Percentiles rank a stretch among this genome's conserved stretches.
Evolutionary conservation across 1,284 basidiomycete genomes (phyloP).

Genomic region (Abortiporus biennis): DNA sequence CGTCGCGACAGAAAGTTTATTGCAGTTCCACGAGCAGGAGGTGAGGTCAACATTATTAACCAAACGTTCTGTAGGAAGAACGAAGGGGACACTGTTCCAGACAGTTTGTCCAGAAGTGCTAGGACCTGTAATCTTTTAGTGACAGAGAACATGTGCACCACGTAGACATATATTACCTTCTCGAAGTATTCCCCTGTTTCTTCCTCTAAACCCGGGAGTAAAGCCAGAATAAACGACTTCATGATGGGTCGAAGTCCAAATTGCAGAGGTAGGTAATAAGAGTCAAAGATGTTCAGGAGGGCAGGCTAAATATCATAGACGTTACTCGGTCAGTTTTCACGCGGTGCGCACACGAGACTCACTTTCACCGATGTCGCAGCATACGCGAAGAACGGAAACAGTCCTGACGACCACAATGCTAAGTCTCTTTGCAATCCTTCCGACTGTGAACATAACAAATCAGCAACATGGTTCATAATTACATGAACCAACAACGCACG

Average conservation of each 20-base stretch:
- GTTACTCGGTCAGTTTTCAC: neutral
- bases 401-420: slow-evolving; percentile 90
- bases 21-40: slow-evolving; percentile 79
- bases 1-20: slow-evolving; percentile 84
- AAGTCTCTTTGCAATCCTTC: slow-evolving; percentile 89
- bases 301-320: slow-evolving; percentile 65
- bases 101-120: slow-evolving; percentile 74
- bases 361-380: slow-evolving; percentile 94
- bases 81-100: slow-evolving; percentile 73
- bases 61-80: slow-evolving; percentile 97
- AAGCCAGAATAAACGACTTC: slow-evolving; percentile 89
- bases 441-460: slow-evolving; percentile 39
- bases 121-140: slow-evolving; percentile 54
- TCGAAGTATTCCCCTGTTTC: slow-evolving; percentile 97
- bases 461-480: neutral
- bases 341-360: slow-evolving; percentile 11
- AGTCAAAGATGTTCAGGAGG: slow-evolving; percentile 84
- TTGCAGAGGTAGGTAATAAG: slow-evolving; percentile 86
- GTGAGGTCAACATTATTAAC: slow-evolving; percentile 89
- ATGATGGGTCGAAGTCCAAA: slow-evolving; percentile 80
- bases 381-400: slow-evolving; percentile 99
- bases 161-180: slow-evolving; percentile 60
- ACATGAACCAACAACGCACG: slow-evolving; percentile 38
- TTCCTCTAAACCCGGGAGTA: slow-evolving; percentile 93
- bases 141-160: too few relatives aligned